phyloP scores from a whole-genome alignment of 2,329 filamentous ascomycete species.

The Macrophomina pseudophaseolina region DNA sequence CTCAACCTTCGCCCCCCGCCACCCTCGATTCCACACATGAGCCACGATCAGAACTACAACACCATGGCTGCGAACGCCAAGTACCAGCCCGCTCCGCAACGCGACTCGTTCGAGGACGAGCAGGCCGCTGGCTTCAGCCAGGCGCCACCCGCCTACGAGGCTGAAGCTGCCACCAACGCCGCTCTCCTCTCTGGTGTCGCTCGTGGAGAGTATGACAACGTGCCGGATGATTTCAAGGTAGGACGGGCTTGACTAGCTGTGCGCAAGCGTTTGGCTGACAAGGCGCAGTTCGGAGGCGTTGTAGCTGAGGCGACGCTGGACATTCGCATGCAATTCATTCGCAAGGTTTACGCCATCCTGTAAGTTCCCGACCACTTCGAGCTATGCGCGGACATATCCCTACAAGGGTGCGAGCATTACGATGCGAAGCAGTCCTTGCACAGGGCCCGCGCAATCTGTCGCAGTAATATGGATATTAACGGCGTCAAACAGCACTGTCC shows the following conservation, averaged over 20 bases:
- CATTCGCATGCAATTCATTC: conserved; percentile 94
- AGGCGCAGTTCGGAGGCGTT: conserved; percentile 78
- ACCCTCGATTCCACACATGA: conserved; percentile 10
- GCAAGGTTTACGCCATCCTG: conserved; percentile 97
- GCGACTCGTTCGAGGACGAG: conserved; percentile 79
- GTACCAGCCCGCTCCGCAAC: conserved; percentile 81
- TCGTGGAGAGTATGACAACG: conserved; percentile 82
- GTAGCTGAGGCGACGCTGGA: conserved; percentile 93
- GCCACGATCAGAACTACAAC: conserved; percentile 14
- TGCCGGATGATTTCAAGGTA: conserved; percentile 97
- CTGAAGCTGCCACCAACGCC: conserved; percentile 60
- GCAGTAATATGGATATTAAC: background rate
- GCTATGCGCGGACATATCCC: background rate
- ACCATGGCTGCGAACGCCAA: conserved; percentile 63
- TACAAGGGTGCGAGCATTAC: background rate
- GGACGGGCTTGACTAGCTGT: background rate
- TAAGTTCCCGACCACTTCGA: conserved; percentile 47
- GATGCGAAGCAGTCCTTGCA: background rate
- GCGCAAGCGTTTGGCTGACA: conserved; percentile 20
- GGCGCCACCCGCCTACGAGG: conserved; percentile 80
- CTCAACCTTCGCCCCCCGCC: background rate
- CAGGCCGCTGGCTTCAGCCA: conserved; percentile 63
- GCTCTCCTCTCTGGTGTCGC: conserved; percentile 68
- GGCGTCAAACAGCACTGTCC: conserved; percentile 64
- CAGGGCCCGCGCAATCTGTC: conserved; percentile 39